phyloP scores from a whole-genome alignment of 495 filamentous ascomycete species.

The Delitschia confertaspora region DNA sequence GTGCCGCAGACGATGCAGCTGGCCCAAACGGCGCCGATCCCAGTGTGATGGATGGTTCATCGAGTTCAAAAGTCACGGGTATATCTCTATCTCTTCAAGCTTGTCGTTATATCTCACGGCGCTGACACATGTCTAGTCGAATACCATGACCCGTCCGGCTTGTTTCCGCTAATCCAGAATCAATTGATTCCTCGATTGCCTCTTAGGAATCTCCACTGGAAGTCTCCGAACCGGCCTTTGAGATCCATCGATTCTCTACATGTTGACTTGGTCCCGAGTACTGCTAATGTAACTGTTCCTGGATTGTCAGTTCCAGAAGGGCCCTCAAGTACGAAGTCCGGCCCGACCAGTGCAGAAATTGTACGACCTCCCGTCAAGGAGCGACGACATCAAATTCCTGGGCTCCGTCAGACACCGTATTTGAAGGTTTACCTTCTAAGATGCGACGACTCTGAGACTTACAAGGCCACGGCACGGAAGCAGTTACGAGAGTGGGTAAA shows the following conservation, averaged over 20 bases:
- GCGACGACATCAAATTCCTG: slow-evolving; percentile 89
- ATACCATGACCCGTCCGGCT: slow-evolving; percentile 82
- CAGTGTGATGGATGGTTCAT: slow-evolving; percentile 40
- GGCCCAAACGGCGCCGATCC: slow-evolving; percentile 12
- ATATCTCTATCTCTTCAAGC: slow-evolving; percentile 14
- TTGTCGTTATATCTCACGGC: slow-evolving; percentile 1
- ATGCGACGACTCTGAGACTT: slow-evolving; percentile 90
- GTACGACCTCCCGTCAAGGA: slow-evolving; percentile 42
- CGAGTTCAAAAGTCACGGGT: slow-evolving; percentile 68
- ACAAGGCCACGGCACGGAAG: slow-evolving; percentile 70
- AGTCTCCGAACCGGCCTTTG: slow-evolving; percentile 79
- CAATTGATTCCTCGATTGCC: slow-evolving; percentile 72
- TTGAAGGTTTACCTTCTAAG: slow-evolving; percentile 80
- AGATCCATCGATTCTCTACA: slow-evolving; percentile 88
- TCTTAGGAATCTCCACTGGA: slow-evolving; percentile 92
- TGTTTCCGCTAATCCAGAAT: slow-evolving; percentile 72
- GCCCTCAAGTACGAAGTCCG: slow-evolving; percentile 1
- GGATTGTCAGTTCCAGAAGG: slow-evolving; percentile 34
- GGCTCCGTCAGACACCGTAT: slow-evolving; percentile 86
- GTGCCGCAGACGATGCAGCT: slow-evolving; percentile 20
- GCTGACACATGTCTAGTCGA: slow-evolving; percentile 30
- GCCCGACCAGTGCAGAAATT: slow-evolving; percentile 25
- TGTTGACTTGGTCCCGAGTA: slow-evolving; percentile 63
- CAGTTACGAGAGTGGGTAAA: slow-evolving; percentile 87
- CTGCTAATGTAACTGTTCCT: slow-evolving; percentile 36